Base-by-base conservation (phyloP, 2,329 filamentous ascomycete species). In the Colletotrichum orbiculare region DNA sequence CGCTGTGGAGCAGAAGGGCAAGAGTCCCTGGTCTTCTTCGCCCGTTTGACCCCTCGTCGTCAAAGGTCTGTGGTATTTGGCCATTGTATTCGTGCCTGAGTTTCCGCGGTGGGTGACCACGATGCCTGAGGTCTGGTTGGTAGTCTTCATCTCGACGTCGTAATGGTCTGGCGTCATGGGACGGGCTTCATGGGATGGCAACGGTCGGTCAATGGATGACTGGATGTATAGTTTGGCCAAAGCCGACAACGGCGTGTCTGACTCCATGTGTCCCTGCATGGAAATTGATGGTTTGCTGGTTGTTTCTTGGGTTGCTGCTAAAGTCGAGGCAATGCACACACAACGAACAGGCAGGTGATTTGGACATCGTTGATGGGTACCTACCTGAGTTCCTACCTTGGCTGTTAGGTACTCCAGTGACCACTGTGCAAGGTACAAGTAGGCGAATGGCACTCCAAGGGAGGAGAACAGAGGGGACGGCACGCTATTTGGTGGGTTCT, bases 401-500 rank as follows among this genome's bases (percentile, higher is more conserved):
- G 49, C 25, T 25, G 25, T 25, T 4, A 25, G 25, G 25, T 25
- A 25, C 25, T 25, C 25, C 25, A 25, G 25, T 25, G 25, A 25
- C 25, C 25, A 25, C 25, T 25, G 25, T 25, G 25, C 25, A 25
- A 25, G 25, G 25, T 25, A 25, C 25, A 25, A 25, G 25, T 25
- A 25, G 25, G 4, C 15, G 15, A 17, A 25, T 25, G 25, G 25
- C 25, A 25, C 37, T 49, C 56, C 48, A 61, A 49, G 47, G 46
- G 50, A 49, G 61, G 56, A 50, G 43, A 41, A 46, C 35, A 53
- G 38, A 61, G 49, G 43, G 60, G 61, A 37, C 48, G 54, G 45
- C 45, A 61, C 61, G 61, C 56, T 64, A 62, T 65, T 47, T 47
- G 50, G 60, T 52, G 62, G 62, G 57, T 62, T 62, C 58, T 58